Base-by-base conservation (phyloP, 306 rosid species). In the Lathyrus aphaca region DNA sequence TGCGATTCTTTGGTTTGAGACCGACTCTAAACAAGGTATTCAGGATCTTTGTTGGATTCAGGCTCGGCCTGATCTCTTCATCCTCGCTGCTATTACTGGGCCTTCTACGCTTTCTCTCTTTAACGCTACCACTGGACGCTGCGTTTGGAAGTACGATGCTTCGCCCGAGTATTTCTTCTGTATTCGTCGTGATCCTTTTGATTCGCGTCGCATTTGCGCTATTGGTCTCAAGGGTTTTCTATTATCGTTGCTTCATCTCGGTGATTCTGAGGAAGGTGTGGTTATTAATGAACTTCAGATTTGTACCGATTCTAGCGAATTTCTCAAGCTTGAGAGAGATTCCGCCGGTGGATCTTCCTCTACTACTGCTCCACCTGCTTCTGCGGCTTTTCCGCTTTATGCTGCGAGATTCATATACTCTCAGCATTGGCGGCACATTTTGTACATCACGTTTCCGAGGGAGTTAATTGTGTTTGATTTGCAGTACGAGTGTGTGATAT, bases 21-120 rank as follows among this genome's bases (percentile, higher is more conserved):
- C 99, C 7, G 91, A 86, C 32, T 64, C 83, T 57, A 77, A 82
- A 44, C 68, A 43, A 6, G 96, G 88, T 8, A 54, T 95, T 42
- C 97, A 95, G 79, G 99, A 95, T 73, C 83, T 95, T 29, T 91
- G 96, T n/a, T 95, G 99, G 99, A 84, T 89, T 73, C 95, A 80
- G 63, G 80, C 92, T 5, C 83, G 88, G 6, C 86, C 89, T 13
- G 98, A 90, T 13, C 68, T 80, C 0, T 84, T 56, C 65, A 80
- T 88, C 17, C 82, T 95, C 8, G 97, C 96, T 2, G 89, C 89
- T 0, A 83, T 95, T 35, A 82, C 74, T 40, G 99, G 99, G 0
- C 75, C 90, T 19, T 95, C 97, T 27, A 54, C 86, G 2, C 85
- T 95, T 57, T 87, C 92, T 2, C 85, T 95, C 12, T 91, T 80